Evolutionary conservation across 1,139 yeast species (phyloP).

Genomic region (Suhomyces panamericanus): DNA sequence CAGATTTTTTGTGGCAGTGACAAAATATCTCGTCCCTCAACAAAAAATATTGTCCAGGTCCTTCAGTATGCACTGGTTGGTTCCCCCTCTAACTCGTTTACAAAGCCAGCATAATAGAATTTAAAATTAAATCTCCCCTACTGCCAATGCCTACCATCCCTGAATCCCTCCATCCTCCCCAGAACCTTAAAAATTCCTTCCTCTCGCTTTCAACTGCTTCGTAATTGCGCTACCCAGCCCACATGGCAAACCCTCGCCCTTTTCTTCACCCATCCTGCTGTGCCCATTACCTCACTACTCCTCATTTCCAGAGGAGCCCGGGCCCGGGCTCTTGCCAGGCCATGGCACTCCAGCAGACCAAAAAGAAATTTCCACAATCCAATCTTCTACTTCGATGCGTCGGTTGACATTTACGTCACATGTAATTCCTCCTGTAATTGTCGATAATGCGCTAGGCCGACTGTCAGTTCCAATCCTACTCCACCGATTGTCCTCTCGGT

Average conservation of each 20-base stretch:
- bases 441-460: neutral
- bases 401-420: slow-evolving; percentile 4
- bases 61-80: neutral
- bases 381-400: slow-evolving; percentile 9
- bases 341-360: neutral
- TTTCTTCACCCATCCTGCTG: neutral
- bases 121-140: neutral
- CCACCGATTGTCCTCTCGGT: too few relatives aligned
- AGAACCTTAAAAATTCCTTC: neutral
- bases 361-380: slow-evolving; percentile 2
- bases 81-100: neutral
- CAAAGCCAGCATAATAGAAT: neutral
- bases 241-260: neutral
- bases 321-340: slow-evolving; percentile 1
- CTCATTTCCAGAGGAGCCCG: neutral
- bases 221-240: neutral
- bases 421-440: slow-evolving; percentile 1
- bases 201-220: neutral
- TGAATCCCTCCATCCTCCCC: neutral
- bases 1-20: neutral
- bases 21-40: neutral
- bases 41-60: neutral
- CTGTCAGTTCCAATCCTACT: neutral
- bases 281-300: neutral
- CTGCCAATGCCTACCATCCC: neutral